phyloP scores from a whole-genome alignment of 805 yeast species.

The Kodamaea nitidulidarum region DNA sequence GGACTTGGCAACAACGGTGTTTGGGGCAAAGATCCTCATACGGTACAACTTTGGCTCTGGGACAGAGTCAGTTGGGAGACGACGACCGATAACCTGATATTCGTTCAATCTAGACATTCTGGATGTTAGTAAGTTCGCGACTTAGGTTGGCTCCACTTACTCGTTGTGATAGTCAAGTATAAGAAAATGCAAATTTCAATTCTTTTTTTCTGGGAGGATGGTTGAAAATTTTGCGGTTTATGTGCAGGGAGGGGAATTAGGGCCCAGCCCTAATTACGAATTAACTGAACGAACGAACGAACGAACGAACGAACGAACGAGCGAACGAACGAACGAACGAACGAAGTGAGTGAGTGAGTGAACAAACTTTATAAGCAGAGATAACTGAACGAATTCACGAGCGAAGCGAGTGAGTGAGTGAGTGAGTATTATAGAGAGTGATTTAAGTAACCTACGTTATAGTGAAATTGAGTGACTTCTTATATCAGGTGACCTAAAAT shows the following conservation, averaged over 20 bases:
- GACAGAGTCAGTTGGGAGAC: constrained; percentile 97
- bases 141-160: constrained; percentile 5
- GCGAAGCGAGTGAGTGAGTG: too few species aligned
- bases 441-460: too few species aligned
- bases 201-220: constrained; percentile 1
- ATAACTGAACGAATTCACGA: too few species aligned
- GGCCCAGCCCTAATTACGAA: constrained; percentile 11
- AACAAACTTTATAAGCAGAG: too few species aligned
- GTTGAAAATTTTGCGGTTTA: constrained; percentile 1
- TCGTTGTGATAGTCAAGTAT: constrained; percentile 8
- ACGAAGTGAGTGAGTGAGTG: too few species aligned
- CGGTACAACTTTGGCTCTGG: constrained; percentile 99
- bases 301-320: too few species aligned
- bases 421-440: neutral
- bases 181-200: neutral
- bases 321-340: too few species aligned
- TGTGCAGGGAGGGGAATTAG: constrained; percentile 7
- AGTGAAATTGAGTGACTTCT: too few species aligned
- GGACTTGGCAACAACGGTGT: constrained; percentile 98
- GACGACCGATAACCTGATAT: constrained; percentile 99
- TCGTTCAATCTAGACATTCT: constrained; percentile 92
- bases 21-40: constrained; percentile 99
- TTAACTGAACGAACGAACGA: too few species aligned
- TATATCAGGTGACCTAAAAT: too few species aligned
- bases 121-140: neutral